phyloP scores from a whole-genome alignment of 2,329 filamentous ascomycete species.

The Pyrenochaeta sp. region DNA sequence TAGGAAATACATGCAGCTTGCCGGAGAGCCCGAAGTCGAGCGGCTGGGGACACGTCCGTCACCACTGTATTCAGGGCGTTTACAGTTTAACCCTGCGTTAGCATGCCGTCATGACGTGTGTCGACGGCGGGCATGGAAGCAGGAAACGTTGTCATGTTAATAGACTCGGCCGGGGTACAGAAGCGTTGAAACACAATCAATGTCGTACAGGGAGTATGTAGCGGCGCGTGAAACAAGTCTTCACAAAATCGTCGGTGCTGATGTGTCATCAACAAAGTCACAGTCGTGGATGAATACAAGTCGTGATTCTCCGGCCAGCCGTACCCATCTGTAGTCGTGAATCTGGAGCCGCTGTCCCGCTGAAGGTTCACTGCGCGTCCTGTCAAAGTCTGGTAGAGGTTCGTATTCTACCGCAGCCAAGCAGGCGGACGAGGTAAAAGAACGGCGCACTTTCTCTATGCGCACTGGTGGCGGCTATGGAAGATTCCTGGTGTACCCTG shows the following conservation, averaged over 20 bases:
- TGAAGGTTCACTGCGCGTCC: not conserved
- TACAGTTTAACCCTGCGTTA: not conserved
- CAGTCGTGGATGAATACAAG: not conserved
- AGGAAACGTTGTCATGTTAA: slow-evolving; percentile 1
- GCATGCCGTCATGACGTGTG: slow-evolving; percentile 4
- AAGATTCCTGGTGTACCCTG: slow-evolving; percentile 28
- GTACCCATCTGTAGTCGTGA: not conserved
- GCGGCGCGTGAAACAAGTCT: not conserved
- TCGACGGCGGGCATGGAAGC: slow-evolving; percentile 1
- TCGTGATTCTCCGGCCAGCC: too few species aligned
- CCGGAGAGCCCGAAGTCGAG: not conserved
- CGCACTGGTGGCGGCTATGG: slow-evolving; percentile 23
- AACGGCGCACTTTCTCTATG: slow-evolving; percentile 7
- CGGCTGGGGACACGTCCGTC: not conserved
- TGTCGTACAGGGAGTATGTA: not conserved
- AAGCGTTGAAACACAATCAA: slow-evolving; percentile 12
- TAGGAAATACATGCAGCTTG: not conserved
- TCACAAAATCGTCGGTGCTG: not conserved
- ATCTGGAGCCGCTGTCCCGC: not conserved
- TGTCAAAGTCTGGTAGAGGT: not conserved
- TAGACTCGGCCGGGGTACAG: slow-evolving; percentile 1
- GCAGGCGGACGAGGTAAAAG: not conserved
- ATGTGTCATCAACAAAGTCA: not conserved
- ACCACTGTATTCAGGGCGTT: not conserved
- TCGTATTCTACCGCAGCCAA: slow-evolving; percentile 2